Percentiles rank a stretch among this genome's conserved stretches.
phyloP scores from a whole-genome alignment of 176 grass and related monocot genomes.

The Oryza brachyantha region DNA sequence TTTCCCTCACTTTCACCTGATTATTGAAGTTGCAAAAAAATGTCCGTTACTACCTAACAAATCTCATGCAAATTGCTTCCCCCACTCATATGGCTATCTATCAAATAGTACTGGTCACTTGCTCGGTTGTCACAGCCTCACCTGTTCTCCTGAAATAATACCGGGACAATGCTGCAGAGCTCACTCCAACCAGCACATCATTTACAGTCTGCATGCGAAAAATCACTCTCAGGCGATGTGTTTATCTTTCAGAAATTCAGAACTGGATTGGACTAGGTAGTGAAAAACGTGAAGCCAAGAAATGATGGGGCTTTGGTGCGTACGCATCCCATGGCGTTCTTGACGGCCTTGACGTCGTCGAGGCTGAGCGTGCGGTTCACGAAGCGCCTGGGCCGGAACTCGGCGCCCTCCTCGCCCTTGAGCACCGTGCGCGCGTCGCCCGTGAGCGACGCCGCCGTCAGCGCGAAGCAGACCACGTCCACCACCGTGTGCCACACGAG shows the following conservation, averaged over 20 bases:
- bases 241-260: background rate
- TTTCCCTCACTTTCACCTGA: constrained; percentile 34
- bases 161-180: constrained; percentile 56
- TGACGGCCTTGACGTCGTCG: constrained; percentile 74
- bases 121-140: background rate
- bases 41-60: background rate
- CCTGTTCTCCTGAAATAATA: constrained; percentile 67
- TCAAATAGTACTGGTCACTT: background rate
- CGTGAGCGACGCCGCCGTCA: constrained; percentile 33
- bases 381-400: constrained; percentile 56
- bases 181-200: constrained; percentile 79
- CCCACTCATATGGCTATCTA: background rate
- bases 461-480: constrained; percentile 42
- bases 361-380: constrained; percentile 73
- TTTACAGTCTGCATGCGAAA: constrained; percentile 60
- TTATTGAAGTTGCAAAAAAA: background rate
- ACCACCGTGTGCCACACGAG: constrained; percentile 65
- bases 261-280: too few relatives aligned
- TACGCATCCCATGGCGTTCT: constrained; percentile 74
- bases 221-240: background rate
- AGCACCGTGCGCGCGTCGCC: constrained; percentile 51
- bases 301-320: background rate
- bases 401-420: constrained; percentile 56
- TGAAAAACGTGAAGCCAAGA: background rate
- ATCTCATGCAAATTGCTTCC: background rate